Evolutionary conservation across 441 rosid species (phyloP), one percentile per base, ranked within the genome.

Genomic region (Capsella rubella): DNA sequence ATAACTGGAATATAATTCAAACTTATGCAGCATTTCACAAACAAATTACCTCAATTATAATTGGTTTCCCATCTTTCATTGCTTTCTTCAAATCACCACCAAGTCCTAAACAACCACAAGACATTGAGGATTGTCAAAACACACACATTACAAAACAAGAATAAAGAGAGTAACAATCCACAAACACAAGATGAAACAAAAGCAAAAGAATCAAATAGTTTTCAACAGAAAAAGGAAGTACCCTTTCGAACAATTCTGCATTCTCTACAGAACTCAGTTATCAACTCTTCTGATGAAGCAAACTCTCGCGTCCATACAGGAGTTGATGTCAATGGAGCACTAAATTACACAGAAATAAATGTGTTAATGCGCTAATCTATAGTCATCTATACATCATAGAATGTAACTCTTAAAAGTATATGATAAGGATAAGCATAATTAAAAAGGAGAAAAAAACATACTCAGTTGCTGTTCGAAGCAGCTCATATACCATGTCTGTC

Each of bases 191-290:
- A 29, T 15, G 25, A 35, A 47, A 35, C 46, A 46, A 35, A 29
- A 53, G 13, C 15, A 57, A 47, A 47, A 16, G 58, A 14, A 45
- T 40, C 6, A 15, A 27, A 66, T 0, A 4, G 35, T 21, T 42
- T 43, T 15, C 8, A 74, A 40, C 15, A 42, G 32, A 13, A 35
- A 50, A 49, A 67, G 70, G 76, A 56, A 76, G 51, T 80, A 90
- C 99, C 99, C 87, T 93, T 93, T n/a, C 95, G 98, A 79, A 96
- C 99, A 73, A 96, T 85, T 85, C 99, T 85, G 82, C 98, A 96
- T 79, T 96, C 98, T 84, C 99, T 87, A 77, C 94, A 88, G 79
- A 96, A 96, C 75, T 96, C 98, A 29, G 92, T 89, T 25, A 96
- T 86, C 71, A 96, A 80, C 80, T 96, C 98, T 81, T 93, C 96